These are phyloP conservation scores for Kitagawia praeruptora DNA, from an alignment of 129 eudicot genomes.

Conservation along the genomic window DNA sequence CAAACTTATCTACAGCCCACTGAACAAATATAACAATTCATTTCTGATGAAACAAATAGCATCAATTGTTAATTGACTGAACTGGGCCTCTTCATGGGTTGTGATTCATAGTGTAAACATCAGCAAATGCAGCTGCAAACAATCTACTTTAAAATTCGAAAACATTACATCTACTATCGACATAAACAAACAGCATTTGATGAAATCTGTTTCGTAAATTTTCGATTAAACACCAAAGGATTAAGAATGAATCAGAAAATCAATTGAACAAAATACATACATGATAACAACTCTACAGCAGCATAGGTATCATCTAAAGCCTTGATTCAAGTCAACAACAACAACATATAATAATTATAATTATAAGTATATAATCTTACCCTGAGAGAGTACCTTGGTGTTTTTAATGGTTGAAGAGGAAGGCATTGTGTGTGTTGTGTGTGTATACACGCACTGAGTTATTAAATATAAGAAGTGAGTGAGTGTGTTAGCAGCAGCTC, in stretches of 20 bases:
- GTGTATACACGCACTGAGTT: no score
- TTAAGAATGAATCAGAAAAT: no score
- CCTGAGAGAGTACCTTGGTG: slow-evolving; percentile 5
- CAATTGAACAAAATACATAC: no score
- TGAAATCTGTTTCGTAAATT: no score
- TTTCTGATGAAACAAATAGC: neutral
- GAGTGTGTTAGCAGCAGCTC: neutral
- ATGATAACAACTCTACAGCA: neutral
- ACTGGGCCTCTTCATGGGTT: no score
- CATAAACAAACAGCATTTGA: no score
- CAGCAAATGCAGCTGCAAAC: no score
- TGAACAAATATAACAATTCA: neutral
- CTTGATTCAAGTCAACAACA: no score
- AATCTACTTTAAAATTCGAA: no score
- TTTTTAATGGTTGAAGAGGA: slow-evolving; percentile 6
- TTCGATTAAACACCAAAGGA: neutral
- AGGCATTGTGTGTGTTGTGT: slow-evolving; percentile 1
- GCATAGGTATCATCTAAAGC: neutral
- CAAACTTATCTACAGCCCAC: neutral
- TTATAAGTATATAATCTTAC: neutral
- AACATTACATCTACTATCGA: no score
- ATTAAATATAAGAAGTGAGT: neutral
- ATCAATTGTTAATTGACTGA: neutral
- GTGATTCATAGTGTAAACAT: no score
- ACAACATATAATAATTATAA: no score